Evolutionary conservation across 257 asterid genomes (phyloP).

Genomic region (Solanum medicagineum): DNA sequence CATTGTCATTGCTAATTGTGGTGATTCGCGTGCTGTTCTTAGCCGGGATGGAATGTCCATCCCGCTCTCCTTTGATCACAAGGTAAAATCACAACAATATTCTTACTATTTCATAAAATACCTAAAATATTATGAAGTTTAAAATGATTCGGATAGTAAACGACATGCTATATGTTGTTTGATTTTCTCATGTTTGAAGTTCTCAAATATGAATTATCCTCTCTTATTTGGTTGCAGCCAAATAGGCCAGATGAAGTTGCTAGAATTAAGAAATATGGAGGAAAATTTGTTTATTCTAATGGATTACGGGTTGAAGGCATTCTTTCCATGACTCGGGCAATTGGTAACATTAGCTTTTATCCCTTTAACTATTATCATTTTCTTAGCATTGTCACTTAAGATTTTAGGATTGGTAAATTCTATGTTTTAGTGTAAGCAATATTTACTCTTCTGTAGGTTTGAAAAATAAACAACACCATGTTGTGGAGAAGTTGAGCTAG

Average conservation of each 20-base stretch:
- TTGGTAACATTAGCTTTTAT: background rate
- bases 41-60: conserved; percentile 1
- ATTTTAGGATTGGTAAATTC: background rate
- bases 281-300: background rate
- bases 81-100: background rate
- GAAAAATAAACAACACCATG: background rate
- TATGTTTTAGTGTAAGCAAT: background rate
- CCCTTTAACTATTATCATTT: background rate
- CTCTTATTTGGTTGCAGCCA: conserved; percentile 3
- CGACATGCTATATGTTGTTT: background rate
- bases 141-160: background rate
- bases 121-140: too few relatives aligned
- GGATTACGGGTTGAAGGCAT: conserved; percentile 2
- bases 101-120: too few relatives aligned
- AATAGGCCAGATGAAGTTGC: background rate
- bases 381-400: background rate
- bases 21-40: conserved; percentile 21
- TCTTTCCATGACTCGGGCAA: conserved; percentile 13
- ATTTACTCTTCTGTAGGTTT: background rate
- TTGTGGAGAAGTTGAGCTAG: background rate
- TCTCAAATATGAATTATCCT: background rate
- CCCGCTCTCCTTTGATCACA: conserved; percentile 16
- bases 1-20: conserved; percentile 13
- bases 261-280: conserved; percentile 4
- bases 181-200: background rate